Evolutionary conservation across 2,329 filamentous ascomycete species (phyloP).

Genomic region (Fusarium stilboides): DNA sequence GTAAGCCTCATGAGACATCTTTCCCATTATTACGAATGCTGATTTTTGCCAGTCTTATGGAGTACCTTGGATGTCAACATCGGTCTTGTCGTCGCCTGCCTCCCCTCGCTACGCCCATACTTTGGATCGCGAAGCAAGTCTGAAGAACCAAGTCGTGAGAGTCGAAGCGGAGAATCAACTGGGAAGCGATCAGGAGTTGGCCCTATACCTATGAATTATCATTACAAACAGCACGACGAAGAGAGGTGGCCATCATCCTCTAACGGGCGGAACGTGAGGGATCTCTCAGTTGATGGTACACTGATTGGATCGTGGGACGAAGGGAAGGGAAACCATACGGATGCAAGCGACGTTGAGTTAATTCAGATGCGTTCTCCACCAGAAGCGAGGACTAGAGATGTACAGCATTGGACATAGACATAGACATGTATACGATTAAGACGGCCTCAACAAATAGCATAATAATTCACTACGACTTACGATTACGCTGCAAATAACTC

Average conservation of each 20-base stretch:
- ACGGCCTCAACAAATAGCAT: no score
- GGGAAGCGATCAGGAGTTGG: neutral
- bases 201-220: neutral
- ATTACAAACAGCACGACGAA: neutral
- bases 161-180: neutral
- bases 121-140: conserved; percentile 20
- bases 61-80: conserved; percentile 36
- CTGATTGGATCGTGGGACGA: conserved; percentile 3
- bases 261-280: neutral
- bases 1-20: neutral
- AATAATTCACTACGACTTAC: no score
- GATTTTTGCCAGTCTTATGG: conserved; percentile 21
- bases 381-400: neutral
- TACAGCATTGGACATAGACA: neutral
- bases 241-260: neutral
- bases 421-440: no score
- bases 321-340: neutral
- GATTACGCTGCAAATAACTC: no score
- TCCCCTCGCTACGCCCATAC: conserved; percentile 40
- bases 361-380: neutral
- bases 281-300: neutral
- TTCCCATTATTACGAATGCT: fast-evolving
- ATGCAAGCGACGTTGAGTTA: neutral
- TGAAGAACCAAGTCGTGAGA: neutral
- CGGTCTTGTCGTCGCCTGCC: conserved; percentile 37